Evolutionary conservation across 2,329 filamentous ascomycete species (phyloP), one percentile per base, ranked within the genome.

Genomic region (Knufia fluminis): DNA sequence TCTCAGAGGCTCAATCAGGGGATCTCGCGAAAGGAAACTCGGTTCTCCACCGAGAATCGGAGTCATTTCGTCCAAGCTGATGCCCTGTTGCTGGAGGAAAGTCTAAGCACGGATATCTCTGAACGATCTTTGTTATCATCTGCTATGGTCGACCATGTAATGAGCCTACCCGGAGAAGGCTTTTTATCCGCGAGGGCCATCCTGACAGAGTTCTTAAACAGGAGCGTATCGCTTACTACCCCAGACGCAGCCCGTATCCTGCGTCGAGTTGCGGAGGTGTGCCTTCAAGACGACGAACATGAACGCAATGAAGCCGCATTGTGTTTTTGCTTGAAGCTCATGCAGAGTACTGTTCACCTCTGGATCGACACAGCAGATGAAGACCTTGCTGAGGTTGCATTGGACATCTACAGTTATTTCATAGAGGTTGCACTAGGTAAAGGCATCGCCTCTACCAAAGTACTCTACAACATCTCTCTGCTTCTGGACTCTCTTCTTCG

Each of bases 371-470:
- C 64, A 1, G 64, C 76, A 35, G 70, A 72, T 19, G 74, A 76
- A 28, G 71, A 79, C 1, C 70, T 95, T 2, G 75, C 75, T n/a
- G 76, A 78, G 2, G 73, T 77, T 35, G 86, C 83, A 2, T 77
- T 80, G 17, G 83, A 94, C 52, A 69, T 96, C 17, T 97, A 97
- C 64, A 69, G 77, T 39, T 87, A 88, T 70, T 83, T 92, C 56
- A 76, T 89, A 41, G 78, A 79, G 48, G 74, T 74, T 16, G 78
- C 82, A 24, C 68, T 95, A 22, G 74, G 77, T 4, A 82, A 78
- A 39, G 81, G 82, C 39, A 75, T 85, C 32, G 75, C 88, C 42
- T 94, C 91, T 0, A 69, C 81, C 1, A 75, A 72, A 50, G 78
- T 84, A 1, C 82, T 90, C 55, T 78, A 81, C 46, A 72, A 75